phyloP scores from a whole-genome alignment of 768 basidiomycete genomes.

The Lactifluus piperatus region DNA sequence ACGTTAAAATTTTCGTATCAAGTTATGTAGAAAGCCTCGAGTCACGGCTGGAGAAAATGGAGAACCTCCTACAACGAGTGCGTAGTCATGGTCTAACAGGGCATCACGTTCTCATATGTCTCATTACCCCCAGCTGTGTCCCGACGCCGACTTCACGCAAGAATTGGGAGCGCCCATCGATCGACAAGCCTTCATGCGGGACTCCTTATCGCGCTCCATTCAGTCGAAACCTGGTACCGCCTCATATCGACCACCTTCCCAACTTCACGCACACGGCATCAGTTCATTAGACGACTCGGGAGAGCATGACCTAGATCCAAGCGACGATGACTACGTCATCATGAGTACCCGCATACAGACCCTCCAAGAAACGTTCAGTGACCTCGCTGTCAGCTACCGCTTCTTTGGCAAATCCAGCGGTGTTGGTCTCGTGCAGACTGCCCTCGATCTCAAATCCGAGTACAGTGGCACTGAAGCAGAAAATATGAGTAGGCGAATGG shows the following conservation, averaged over 20 bases:
- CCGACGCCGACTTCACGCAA: constrained; percentile 51
- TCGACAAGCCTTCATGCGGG: constrained; percentile 29
- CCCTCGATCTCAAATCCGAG: constrained; percentile 35
- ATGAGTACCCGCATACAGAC: constrained; percentile 16
- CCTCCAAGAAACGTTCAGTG: constrained; percentile 26
- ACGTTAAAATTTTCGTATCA: not conserved
- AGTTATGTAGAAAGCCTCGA: constrained; percentile 34
- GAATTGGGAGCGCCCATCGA: constrained; percentile 44
- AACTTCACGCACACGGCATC: not conserved
- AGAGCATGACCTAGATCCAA: constrained; percentile 12
- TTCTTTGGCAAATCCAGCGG: constrained; percentile 39
- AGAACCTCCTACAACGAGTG: constrained; percentile 31
- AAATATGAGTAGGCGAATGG: constrained; percentile 12
- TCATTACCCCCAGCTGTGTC: constrained; percentile 41
- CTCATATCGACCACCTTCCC: not conserved
- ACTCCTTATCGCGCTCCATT: constrained; percentile 14
- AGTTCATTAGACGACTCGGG: not conserved
- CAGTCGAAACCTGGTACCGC: constrained; percentile 6
- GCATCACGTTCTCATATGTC: not conserved
- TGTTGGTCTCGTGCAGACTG: constrained; percentile 34
- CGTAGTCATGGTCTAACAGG: constrained; percentile 20
- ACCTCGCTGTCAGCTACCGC: constrained; percentile 25
- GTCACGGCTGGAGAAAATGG: constrained; percentile 38
- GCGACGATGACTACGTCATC: constrained; percentile 25
- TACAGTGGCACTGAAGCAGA: constrained; percentile 24